Percentiles rank a stretch among this genome's conserved stretches.
These are phyloP conservation scores for Luffa aegyptiaca DNA, from an alignment of 306 rosid genomes.

Conservation along the genomic window DNA sequence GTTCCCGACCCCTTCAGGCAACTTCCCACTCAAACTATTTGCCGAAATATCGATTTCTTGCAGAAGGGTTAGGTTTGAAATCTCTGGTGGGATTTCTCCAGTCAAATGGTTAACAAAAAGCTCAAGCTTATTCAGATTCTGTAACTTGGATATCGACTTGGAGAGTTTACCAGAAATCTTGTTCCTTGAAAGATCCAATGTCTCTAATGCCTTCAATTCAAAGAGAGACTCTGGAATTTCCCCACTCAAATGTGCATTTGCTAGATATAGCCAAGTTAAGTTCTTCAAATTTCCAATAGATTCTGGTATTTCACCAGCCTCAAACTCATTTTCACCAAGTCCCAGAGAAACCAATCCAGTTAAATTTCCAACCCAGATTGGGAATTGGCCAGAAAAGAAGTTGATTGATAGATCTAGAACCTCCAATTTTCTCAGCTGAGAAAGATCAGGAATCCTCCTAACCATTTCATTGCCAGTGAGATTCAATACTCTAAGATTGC, in stretches of 20 bases:
- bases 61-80: conserved; percentile 55
- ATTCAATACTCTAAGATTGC: conserved; percentile 56
- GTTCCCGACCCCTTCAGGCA: conserved; percentile 59
- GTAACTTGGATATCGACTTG: conserved; percentile 53
- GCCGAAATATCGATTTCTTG: conserved; percentile 67
- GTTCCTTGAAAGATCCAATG: conserved; percentile 73
- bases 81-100: conserved; percentile 63
- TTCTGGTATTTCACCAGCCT: conserved; percentile 43
- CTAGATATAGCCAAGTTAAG: conserved; percentile 68
- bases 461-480: conserved; percentile 39
- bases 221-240: conserved; percentile 73
- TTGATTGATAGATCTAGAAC: conserved; percentile 65
- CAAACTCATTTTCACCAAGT: conserved; percentile 50
- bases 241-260: conserved; percentile 52
- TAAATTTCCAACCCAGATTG: conserved; percentile 69
- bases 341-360: conserved; percentile 37
- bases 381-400: conserved; percentile 45
- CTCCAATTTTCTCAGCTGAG: conserved; percentile 41
- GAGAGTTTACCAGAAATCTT: conserved; percentile 62
- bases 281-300: conserved; percentile 54
- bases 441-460: conserved; percentile 66
- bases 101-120: conserved; percentile 50
- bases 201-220: conserved; percentile 49
- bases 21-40: conserved; percentile 45
- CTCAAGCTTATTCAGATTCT: conserved; percentile 62